phyloP scores from a whole-genome alignment of 1,139 yeast genomes.

The Saccharomyces hybrid region DNA sequence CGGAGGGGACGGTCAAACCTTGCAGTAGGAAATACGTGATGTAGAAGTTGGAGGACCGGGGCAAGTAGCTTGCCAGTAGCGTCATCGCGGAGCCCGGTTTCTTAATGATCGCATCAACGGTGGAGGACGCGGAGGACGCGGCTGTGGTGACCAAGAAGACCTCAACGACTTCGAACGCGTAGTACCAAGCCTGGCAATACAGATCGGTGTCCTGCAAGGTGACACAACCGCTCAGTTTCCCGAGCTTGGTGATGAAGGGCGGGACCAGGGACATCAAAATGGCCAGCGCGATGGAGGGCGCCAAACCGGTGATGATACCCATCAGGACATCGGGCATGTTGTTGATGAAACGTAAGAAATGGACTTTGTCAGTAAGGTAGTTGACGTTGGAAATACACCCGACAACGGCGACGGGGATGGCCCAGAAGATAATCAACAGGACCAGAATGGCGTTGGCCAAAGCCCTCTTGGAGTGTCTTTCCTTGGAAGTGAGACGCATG shows the following conservation, averaged over 20 bases:
- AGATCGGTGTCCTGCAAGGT: constrained; percentile 66
- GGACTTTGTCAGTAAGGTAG: constrained; percentile 51
- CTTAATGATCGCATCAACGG: constrained; percentile 46
- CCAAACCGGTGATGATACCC: constrained; percentile 66
- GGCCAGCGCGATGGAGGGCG: constrained; percentile 63
- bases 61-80: constrained; percentile 51
- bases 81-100: constrained; percentile 50
- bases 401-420: constrained; percentile 81
- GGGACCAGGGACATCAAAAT: constrained; percentile 72
- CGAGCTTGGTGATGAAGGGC: constrained; percentile 63
- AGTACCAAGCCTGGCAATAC: constrained; percentile 79
- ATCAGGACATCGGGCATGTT: constrained; percentile 50
- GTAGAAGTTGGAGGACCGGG: constrained; percentile 67
- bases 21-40: constrained; percentile 56
- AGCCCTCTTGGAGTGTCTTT: constrained; percentile 41
- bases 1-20: constrained; percentile 65
- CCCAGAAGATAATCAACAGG: constrained; percentile 64
- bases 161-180: constrained; percentile 83
- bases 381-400: constrained; percentile 72
- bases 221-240: constrained; percentile 61
- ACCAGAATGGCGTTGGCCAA: constrained; percentile 48
- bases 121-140: constrained; percentile 73
- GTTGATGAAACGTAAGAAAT: constrained; percentile 54
- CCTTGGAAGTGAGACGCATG: constrained; percentile 53
- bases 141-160: constrained; percentile 75